These are phyloP conservation scores for Pinus albicaulis DNA, from an alignment of 75 land plant genomes.

Conservation along the genomic window DNA sequence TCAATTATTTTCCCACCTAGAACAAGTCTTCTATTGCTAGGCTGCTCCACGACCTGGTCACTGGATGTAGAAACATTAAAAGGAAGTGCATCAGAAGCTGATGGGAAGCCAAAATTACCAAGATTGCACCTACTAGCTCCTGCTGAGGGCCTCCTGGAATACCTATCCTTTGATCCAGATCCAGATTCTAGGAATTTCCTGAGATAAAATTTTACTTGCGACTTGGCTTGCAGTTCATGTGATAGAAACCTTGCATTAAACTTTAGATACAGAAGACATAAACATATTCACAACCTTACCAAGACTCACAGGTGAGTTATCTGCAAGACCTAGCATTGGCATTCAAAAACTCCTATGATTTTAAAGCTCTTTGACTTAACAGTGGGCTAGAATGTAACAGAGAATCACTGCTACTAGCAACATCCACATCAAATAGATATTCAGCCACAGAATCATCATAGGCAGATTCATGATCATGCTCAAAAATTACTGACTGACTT, in stretches of 20 bases:
- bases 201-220: no score
- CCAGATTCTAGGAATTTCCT: no score
- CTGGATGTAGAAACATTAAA: not conserved
- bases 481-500: not conserved
- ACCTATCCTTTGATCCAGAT: no score
- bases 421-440: slow-evolving; percentile 2
- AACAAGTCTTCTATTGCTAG: slow-evolving; percentile 8
- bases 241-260: no score
- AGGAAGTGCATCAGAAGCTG: slow-evolving; percentile 18
- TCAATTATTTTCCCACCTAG: not conserved
- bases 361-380: slow-evolving; percentile 1
- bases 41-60: not conserved
- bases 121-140: slow-evolving; percentile 1
- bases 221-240: no score
- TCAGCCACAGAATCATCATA: not conserved
- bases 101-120: slow-evolving; percentile 12
- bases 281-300: not conserved
- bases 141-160: no score
- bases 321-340: not conserved
- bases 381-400: not conserved
- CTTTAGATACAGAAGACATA: not conserved
- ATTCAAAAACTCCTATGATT: slow-evolving; percentile 1
- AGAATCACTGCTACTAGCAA: slow-evolving; percentile 7
- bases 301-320: not conserved
- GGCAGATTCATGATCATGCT: not conserved